phyloP scores from a whole-genome alignment of 148 eudicot genomes.

The Agrostemma githago region DNA sequence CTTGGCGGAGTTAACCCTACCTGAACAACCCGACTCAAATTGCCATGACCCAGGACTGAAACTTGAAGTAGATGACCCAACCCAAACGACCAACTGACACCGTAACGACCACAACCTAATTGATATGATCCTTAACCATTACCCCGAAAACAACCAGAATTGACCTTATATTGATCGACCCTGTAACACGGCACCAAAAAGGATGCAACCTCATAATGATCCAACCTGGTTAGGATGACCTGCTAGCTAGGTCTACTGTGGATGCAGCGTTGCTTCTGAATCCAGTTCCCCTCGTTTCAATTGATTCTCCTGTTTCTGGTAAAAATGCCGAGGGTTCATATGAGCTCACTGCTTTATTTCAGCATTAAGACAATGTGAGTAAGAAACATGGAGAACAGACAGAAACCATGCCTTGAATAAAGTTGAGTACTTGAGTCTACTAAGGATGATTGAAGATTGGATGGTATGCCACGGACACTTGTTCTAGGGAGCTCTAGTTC shows the following conservation, averaged over 20 bases:
- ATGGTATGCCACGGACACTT: constrained; percentile 9
- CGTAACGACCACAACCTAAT: background rate
- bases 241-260: background rate
- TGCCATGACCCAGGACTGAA: background rate
- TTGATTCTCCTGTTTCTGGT: constrained; percentile 11
- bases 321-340: constrained; percentile 1
- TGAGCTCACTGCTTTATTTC: constrained; percentile 23
- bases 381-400: constrained; percentile 21
- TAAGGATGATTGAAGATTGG: constrained; percentile 35
- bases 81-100: background rate
- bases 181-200: background rate
- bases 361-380: constrained; percentile 17
- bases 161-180: background rate
- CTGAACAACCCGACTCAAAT: background rate
- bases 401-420: constrained; percentile 25
- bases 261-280: background rate
- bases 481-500: constrained; percentile 52
- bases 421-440: constrained; percentile 26
- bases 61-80: background rate
- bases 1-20: background rate
- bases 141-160: background rate
- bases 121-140: background rate
- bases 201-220: background rate
- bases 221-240: background rate
- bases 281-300: constrained; percentile 10